phyloP scores from a whole-genome alignment of 768 basidiomycete species.

The Pholiota molesta region DNA sequence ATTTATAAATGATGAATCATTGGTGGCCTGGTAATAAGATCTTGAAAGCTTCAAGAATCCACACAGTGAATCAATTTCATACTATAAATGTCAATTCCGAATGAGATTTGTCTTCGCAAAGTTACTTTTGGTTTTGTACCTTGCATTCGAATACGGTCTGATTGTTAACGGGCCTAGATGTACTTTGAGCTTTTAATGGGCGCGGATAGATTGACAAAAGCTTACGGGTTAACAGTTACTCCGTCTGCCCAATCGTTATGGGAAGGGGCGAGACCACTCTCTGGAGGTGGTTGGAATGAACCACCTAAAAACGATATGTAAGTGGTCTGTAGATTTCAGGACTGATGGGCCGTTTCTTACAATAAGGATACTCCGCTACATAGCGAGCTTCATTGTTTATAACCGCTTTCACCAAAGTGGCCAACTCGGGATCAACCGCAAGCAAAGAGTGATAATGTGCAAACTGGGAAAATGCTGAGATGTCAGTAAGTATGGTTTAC shows the following conservation, averaged over 20 bases:
- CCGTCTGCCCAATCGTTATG: constrained; percentile 71
- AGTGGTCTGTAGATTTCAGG: not conserved
- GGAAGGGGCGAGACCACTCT: constrained; percentile 65
- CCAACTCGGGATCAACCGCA: constrained; percentile 56
- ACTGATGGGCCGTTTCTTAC: constrained; percentile 31
- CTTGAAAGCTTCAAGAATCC: constrained; percentile 80
- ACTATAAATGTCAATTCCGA: constrained; percentile 39
- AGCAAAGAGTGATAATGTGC: constrained; percentile 69
- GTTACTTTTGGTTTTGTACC: constrained; percentile 33
- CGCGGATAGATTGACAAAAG: not conserved
- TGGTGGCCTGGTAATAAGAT: constrained; percentile 72
- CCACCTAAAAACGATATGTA: constrained; percentile 42
- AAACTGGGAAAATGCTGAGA: constrained; percentile 47
- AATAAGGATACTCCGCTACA: constrained; percentile 74
- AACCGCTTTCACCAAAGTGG: constrained; percentile 73
- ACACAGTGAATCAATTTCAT: constrained; percentile 79
- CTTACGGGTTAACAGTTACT: constrained; percentile 77
- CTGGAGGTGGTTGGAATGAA: constrained; percentile 79
- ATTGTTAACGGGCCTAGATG: constrained; percentile 62
- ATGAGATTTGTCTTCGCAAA: too few species aligned
- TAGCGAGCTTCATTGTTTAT: constrained; percentile 82
- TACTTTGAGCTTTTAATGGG: constrained; percentile 1
- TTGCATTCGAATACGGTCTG: constrained; percentile 83
- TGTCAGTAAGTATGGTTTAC: not conserved
- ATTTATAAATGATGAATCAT: constrained; percentile 74